Percentiles rank a stretch among this genome's conserved stretches.
These are phyloP conservation scores for Beauveria sp. DNA, from an alignment of 2,329 filamentous ascomycete species.

Conservation along the genomic window DNA sequence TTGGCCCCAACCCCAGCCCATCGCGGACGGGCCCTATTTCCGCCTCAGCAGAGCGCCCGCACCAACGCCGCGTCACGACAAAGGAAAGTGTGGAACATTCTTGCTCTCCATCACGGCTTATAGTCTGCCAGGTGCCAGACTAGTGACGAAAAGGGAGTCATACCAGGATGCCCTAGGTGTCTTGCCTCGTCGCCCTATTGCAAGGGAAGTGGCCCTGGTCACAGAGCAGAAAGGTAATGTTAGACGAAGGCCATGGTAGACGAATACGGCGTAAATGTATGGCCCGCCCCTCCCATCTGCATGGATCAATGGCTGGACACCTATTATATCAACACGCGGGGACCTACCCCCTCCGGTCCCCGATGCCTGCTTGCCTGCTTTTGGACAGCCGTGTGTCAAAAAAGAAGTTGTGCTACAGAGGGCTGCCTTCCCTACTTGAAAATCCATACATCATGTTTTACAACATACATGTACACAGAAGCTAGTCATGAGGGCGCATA, in stretches of 20 bases:
- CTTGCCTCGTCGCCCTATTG: neutral
- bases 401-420: no score
- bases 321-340: no score
- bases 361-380: neutral
- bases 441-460: neutral
- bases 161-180: no score
- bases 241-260: neutral
- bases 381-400: neutral
- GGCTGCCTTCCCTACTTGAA: no score
- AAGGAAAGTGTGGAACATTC: neutral
- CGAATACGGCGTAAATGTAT: neutral
- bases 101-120: neutral
- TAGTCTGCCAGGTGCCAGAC: no score
- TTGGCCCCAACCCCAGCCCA: slow-evolving; percentile 1
- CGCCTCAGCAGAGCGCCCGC: slow-evolving; percentile 3
- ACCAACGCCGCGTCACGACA: neutral
- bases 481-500: neutral
- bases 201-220: neutral
- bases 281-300: neutral
- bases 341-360: neutral
- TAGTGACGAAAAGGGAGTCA: neutral
- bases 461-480: neutral
- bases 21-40: slow-evolving; percentile 3
- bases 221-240: neutral
- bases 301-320: neutral